Base-by-base conservation (phyloP, 2,329 filamentous ascomycete species). In the Camptophora hylomeconis region DNA sequence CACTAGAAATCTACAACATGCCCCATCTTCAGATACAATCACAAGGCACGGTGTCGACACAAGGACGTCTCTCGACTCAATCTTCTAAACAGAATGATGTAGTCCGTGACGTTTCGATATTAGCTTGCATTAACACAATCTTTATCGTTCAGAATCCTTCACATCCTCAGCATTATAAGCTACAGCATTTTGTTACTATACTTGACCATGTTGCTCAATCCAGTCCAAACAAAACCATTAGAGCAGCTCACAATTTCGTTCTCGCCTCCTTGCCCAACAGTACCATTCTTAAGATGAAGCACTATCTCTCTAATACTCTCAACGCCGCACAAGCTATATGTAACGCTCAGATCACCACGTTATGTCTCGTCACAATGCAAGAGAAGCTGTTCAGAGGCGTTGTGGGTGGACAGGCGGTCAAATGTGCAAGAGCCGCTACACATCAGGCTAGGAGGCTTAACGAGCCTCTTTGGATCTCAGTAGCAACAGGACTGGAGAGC, bases 281-380 rank as follows among this genome's bases (percentile, higher is more conserved):
- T 63, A 70, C 77, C 15, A 77, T 89, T 37, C 74, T 81, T 35
- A 71, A 78, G 37, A 75, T 80, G 32, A 94, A 93, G 54, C 69
- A 76, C 21, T 73, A 78, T 45, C 75, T 94, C 30, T 74, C 81
- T 36, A 64, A 67, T 20, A 79, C 83, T 2, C 66, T 93, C 22
- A 66, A 68, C 20, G 71, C 73, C 3, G 76, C 80, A 8, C 76
- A 77, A 39, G 61, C 63, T 5, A 74, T 78, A 6, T 64, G 65
- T 31, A 93, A 93, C 49, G 72, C 72, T 17, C 80, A 92, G 40
- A 77, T 86, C 30, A 67, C 84, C n/a, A 76, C 76, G 26, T 79
- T 94, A 39, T 75, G 79, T 5, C 69, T 94, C 35, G 84, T 75
- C 42, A 75, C 89, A 40, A 92, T 94, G 79, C 78, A 80, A 29